Conservation (phyloP, 108 stramenopile genomes). For the Nannochloropsis granulata region DNA sequence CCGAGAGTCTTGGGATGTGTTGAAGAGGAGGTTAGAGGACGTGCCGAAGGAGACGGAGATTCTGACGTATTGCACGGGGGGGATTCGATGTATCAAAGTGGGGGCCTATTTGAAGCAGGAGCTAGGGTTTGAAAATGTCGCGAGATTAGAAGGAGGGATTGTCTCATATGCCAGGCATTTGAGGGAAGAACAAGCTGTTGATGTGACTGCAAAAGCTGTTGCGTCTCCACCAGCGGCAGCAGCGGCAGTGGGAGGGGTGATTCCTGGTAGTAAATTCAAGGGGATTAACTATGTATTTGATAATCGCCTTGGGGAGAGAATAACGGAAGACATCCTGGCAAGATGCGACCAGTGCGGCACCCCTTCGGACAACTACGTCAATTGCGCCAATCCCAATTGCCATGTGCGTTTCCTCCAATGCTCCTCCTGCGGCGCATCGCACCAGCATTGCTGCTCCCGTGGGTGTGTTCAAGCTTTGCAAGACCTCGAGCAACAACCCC, state of each 20-base stretch:
- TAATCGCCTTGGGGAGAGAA: constrained; percentile 67
- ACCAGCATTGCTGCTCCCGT: constrained; percentile 60
- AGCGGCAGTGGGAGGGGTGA: background rate
- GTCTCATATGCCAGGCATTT: constrained; percentile 74
- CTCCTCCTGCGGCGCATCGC: constrained; percentile 44
- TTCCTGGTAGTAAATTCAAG: constrained; percentile 45
- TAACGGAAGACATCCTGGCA: constrained; percentile 73
- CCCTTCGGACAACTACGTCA: constrained; percentile 60
- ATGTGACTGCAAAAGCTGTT: background rate
- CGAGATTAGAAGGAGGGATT: constrained; percentile 77
- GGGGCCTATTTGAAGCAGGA: constrained; percentile 77
- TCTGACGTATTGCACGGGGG: constrained; percentile 87
- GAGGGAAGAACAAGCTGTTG: constrained; percentile 45
- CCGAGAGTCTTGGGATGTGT: constrained; percentile 69
- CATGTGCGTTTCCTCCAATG: constrained; percentile 84
- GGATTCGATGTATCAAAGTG: constrained; percentile 85
- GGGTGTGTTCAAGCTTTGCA: constrained; percentile 46
- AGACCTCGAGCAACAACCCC: background rate
- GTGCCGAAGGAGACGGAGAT: constrained; percentile 69
- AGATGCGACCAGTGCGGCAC: constrained; percentile 68
- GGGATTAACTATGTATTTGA: constrained; percentile 97
- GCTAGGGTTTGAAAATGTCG: constrained; percentile 79
- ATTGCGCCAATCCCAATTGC: constrained; percentile 75
- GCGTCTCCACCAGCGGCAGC: too few relatives aligned
- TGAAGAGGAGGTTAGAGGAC: constrained; percentile 56